Conservation (phyloP, 2,329 filamentous ascomycete genomes). For the Helotiales sp. region DNA sequence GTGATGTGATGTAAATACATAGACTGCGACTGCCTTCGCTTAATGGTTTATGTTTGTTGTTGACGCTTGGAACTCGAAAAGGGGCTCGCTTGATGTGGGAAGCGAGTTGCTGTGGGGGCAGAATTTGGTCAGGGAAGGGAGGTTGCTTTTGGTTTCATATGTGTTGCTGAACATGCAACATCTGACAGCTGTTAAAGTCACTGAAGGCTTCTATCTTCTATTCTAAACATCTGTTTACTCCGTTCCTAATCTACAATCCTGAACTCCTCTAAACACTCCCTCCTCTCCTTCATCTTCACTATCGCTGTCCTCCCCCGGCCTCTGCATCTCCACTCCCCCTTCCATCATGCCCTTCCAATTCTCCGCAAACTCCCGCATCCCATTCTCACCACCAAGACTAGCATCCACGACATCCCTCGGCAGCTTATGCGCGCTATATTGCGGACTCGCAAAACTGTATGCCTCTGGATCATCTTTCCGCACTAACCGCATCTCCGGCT, state of each 20-base stretch:
- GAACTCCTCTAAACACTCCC: not conserved
- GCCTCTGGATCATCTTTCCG: conserved; percentile 86
- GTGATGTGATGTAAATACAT: not conserved
- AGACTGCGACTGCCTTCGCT: no score
- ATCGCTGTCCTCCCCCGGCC: conserved; percentile 48
- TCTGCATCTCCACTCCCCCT: conserved; percentile 46
- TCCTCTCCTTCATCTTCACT: conserved; percentile 36
- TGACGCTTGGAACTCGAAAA: no score
- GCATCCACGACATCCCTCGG: conserved; percentile 89
- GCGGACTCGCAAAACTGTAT: conserved; percentile 81
- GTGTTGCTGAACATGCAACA: no score
- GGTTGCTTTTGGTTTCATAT: no score
- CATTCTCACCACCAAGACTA: conserved; percentile 70
- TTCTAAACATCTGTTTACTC: not conserved
- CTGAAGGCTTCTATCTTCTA: not conserved
- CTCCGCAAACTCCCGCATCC: conserved; percentile 78
- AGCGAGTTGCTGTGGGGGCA: no score
- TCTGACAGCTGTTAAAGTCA: no score
- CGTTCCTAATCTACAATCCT: not conserved
- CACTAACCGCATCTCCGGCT: conserved; percentile 82
- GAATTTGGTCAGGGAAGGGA: no score
- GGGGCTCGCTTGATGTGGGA: not conserved
- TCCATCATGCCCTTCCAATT: conserved; percentile 70
- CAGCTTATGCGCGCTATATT: conserved; percentile 94
- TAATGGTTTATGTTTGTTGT: no score